These are phyloP conservation scores for Acacia crassicarpa DNA, from an alignment of 306 rosid genomes.

Conservation along the genomic window DNA sequence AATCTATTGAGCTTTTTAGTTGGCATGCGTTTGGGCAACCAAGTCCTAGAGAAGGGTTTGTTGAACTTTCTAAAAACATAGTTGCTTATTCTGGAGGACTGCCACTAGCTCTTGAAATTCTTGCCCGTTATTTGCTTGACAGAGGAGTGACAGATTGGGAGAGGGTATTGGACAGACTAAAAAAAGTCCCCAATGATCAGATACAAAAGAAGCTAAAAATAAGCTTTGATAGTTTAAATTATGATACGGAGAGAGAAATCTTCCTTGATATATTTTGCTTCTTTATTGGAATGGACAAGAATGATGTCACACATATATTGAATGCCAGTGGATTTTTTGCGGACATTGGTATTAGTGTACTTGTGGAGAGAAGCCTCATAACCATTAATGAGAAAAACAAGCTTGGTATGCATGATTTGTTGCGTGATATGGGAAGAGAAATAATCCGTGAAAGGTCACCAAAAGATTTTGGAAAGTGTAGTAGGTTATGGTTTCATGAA, in stretches of 20 bases:
- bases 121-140: background rate
- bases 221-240: slow-evolving; percentile 11
- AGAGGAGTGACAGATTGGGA: background rate
- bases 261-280: slow-evolving; percentile 35
- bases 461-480: background rate
- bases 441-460: background rate
- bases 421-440: background rate
- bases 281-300: slow-evolving; percentile 21
- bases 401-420: background rate
- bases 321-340: background rate
- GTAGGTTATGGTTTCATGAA: background rate
- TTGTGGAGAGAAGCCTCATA: background rate
- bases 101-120: slow-evolving; percentile 32
- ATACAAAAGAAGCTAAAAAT: slow-evolving; percentile 12
- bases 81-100: slow-evolving; percentile 18
- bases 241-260: background rate
- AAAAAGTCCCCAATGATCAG: slow-evolving; percentile 15
- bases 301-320: slow-evolving; percentile 7
- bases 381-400: background rate
- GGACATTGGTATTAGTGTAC: background rate
- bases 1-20: background rate
- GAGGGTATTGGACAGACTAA: slow-evolving; percentile 1
- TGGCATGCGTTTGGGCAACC: slow-evolving; percentile 1
- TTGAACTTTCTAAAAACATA: background rate
- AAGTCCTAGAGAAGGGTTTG: background rate